phyloP scores from a whole-genome alignment of 352 stramenopile species.

The Aphanomyces cochlioides region DNA sequence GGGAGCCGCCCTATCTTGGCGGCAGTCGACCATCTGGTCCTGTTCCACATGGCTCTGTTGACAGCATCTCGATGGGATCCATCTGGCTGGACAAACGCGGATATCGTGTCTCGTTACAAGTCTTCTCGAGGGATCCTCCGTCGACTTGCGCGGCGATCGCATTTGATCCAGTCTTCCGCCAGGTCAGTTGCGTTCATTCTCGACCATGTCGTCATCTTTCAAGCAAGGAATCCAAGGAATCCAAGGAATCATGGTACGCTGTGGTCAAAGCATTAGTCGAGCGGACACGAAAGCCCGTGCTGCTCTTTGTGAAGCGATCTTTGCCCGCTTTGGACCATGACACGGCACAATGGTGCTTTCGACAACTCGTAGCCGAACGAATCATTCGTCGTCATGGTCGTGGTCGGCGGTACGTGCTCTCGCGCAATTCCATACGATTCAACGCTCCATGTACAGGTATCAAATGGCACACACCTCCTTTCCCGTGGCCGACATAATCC shows the following conservation, averaged over 20 bases:
- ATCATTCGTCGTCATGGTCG: not conserved
- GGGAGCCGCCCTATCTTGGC: not conserved
- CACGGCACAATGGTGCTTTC: constrained; percentile 4
- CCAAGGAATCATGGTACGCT: not conserved
- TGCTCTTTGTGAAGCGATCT: not conserved
- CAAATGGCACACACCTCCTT: not conserved
- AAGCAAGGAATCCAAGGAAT: constrained; percentile 2
- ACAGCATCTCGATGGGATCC: not conserved
- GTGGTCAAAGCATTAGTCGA: not conserved
- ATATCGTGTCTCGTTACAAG: not conserved
- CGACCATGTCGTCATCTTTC: constrained; percentile 6
- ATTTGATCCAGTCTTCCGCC: not conserved
- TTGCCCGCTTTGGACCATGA: not conserved
- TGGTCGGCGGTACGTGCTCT: not conserved
- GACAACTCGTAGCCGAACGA: constrained; percentile 4
- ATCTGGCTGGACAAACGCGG: not conserved
- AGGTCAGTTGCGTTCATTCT: not conserved
- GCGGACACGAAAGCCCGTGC: not conserved
- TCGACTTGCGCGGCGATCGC: not conserved
- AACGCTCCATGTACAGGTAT: not conserved
- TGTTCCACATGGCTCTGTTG: not conserved
- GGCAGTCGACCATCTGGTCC: not conserved
- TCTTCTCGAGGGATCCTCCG: too few relatives aligned
- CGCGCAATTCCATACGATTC: not conserved
- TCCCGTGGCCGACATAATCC: too few relatives aligned